Evolutionary conservation across 2,329 filamentous ascomycete species (phyloP).

Genomic region (Talaromyces albobiverticillius): DNA sequence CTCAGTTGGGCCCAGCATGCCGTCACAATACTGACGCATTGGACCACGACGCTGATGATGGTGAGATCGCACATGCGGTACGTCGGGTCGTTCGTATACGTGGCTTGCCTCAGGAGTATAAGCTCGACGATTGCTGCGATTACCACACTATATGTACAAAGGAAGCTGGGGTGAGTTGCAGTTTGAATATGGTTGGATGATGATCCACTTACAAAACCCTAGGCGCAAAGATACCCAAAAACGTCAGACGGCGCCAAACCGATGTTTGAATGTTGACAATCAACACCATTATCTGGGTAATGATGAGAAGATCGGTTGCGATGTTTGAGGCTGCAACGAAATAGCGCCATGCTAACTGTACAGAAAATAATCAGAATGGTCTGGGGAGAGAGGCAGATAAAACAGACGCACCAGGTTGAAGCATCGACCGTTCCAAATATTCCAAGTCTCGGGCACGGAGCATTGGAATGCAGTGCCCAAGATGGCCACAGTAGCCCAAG

Average conservation of each 20-base stretch:
- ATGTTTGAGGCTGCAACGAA: constrained; percentile 21
- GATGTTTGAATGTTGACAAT: constrained; percentile 22
- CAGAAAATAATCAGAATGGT: constrained; percentile 4
- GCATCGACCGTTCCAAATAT: constrained; percentile 19
- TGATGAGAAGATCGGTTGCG: constrained; percentile 21
- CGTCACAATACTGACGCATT: constrained; percentile 25
- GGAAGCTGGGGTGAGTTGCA: background rate
- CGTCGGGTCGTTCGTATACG: constrained; percentile 17
- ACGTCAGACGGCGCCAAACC: constrained; percentile 17
- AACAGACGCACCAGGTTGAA: constrained; percentile 18
- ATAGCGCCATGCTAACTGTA: constrained; percentile 19
- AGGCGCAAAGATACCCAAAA: constrained; percentile 22
- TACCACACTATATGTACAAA: constrained; percentile 15
- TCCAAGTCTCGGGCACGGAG: constrained; percentile 18
- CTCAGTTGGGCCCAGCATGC: constrained; percentile 23
- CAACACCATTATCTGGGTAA: constrained; percentile 21
- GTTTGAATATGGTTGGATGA: background rate
- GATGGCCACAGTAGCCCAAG: constrained; percentile 17
- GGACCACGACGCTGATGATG: constrained; percentile 18
- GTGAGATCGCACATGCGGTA: constrained; percentile 20
- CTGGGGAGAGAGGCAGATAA: background rate
- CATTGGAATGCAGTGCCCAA: constrained; percentile 22
- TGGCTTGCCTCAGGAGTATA: constrained; percentile 13
- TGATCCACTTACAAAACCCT: constrained; percentile 19
- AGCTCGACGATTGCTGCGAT: constrained; percentile 17